Evolutionary conservation across 2,329 filamentous ascomycete species (phyloP).

Genomic region (Ophiocordyceps sinensis): DNA sequence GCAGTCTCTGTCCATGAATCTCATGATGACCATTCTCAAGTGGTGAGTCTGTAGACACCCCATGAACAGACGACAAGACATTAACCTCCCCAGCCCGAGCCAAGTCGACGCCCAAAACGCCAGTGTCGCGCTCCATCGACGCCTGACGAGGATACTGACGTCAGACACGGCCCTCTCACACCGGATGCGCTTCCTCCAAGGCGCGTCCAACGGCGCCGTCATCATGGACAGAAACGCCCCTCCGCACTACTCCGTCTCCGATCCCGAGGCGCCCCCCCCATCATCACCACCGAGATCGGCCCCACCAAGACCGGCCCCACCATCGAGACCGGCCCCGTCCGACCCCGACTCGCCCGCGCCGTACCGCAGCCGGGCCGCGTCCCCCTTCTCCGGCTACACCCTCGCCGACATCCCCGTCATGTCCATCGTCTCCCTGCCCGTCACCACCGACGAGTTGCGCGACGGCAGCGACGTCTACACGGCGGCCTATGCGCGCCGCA

Average conservation of each 20-base stretch:
- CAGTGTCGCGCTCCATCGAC: conserved; percentile 17
- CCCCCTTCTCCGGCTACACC: conserved; percentile 15
- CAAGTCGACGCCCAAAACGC: conserved; percentile 21
- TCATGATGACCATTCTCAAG: conserved; percentile 24
- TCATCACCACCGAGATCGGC: too few species aligned
- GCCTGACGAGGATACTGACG: conserved; percentile 18
- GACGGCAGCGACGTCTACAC: conserved; percentile 19
- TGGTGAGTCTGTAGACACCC: conserved; percentile 21
- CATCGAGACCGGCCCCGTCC: not conserved
- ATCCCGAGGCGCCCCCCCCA: not conserved
- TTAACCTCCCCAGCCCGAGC: conserved; percentile 12
- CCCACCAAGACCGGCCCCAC: too few species aligned
- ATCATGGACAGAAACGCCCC: not conserved
- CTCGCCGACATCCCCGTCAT: conserved; percentile 16
- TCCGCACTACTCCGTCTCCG: not conserved
- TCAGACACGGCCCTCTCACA: conserved; percentile 18
- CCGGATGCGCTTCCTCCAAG: conserved; percentile 15
- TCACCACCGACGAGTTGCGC: conserved; percentile 14
- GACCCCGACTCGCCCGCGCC: conserved; percentile 3
- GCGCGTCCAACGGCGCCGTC: conserved; percentile 1
- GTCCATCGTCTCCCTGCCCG: conserved; percentile 17
- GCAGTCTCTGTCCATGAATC: conserved; percentile 23
- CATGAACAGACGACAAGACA: not conserved
- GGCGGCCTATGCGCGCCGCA: conserved; percentile 12
- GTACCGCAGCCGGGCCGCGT: conserved; percentile 6